phyloP scores from a whole-genome alignment of 1,284 basidiomycete species.

The Meira nashicola region DNA sequence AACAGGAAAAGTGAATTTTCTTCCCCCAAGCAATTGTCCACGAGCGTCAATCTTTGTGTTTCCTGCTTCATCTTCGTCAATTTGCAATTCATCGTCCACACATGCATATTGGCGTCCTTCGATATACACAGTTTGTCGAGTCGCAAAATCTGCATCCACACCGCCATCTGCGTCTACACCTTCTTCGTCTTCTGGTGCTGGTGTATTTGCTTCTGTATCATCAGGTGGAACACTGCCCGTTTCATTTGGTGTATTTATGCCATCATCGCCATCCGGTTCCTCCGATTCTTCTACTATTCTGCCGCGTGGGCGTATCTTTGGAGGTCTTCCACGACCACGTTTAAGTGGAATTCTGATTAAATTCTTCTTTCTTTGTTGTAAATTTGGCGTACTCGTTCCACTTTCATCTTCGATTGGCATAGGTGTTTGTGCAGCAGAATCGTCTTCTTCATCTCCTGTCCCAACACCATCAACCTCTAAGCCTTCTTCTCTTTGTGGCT shows the following conservation, averaged over 20 bases:
- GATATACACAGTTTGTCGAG: constrained; percentile 64
- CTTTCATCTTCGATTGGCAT: not conserved
- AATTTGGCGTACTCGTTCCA: not conserved
- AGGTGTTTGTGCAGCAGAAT: not conserved
- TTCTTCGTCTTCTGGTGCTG: not conserved
- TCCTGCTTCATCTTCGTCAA: constrained; percentile 77
- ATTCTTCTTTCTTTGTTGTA: not conserved
- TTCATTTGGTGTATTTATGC: constrained; percentile 1
- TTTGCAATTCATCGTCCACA: constrained; percentile 77
- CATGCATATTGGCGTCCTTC: constrained; percentile 72
- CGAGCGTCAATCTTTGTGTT: constrained; percentile 83
- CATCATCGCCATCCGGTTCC: constrained; percentile 1
- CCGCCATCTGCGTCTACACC: constrained; percentile 5
- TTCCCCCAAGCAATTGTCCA: constrained; percentile 78
- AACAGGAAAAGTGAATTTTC: constrained; percentile 80
- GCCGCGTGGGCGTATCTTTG: constrained; percentile 3
- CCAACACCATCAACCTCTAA: constrained; percentile 8
- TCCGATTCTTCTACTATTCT: constrained; percentile 9
- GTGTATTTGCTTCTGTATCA: not conserved
- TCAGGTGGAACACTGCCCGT: not conserved
- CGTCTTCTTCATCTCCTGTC: not conserved
- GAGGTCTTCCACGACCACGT: constrained; percentile 3
- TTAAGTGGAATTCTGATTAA: not conserved
- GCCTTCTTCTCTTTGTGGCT: not conserved
- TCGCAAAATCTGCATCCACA: not conserved